Evolutionary conservation across 495 filamentous ascomycete species (phyloP).

Genomic region (Penicillium psychrofluorescens): DNA sequence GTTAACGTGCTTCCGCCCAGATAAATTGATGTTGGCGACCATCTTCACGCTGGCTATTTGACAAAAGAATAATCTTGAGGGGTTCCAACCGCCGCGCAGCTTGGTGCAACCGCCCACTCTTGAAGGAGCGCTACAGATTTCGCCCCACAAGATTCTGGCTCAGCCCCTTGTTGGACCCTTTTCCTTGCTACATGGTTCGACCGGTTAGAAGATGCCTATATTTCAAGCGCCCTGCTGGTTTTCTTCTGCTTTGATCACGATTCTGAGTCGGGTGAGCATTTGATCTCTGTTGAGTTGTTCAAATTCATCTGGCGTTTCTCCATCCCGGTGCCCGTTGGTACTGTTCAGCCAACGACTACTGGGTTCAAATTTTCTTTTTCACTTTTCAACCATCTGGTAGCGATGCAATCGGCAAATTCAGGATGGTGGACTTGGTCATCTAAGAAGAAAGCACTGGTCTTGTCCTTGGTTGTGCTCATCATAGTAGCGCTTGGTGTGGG

Average conservation of each 20-base stretch:
- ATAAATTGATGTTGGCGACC: too few relatives aligned
- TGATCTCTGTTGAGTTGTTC: too few relatives aligned
- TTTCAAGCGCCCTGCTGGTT: conserved; percentile 2
- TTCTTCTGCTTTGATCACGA: background rate
- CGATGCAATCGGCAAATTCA: conserved; percentile 1
- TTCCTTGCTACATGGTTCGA: background rate
- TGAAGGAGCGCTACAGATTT: conserved; percentile 7
- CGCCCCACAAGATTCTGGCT: conserved; percentile 3
- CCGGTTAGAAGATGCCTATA: conserved; percentile 8
- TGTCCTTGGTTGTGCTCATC: conserved; percentile 19
- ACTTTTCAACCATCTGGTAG: background rate
- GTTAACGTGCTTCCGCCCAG: too few relatives aligned
- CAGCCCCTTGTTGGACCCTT: conserved; percentile 3
- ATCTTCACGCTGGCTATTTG: too few relatives aligned
- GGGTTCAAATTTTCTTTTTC: background rate
- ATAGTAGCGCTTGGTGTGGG: conserved; percentile 45
- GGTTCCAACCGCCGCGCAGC: too few relatives aligned
- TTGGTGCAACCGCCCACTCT: background rate
- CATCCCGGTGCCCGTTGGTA: too few relatives aligned
- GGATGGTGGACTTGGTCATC: conserved; percentile 29
- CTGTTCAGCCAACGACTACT: too few relatives aligned
- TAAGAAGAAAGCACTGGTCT: conserved; percentile 32
- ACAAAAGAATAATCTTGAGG: too few relatives aligned
- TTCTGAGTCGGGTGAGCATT: background rate
- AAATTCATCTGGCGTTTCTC: too few relatives aligned